Conservation (phyloP, 805 yeast genomes). For the Yamadazyma insecticola region DNA sequence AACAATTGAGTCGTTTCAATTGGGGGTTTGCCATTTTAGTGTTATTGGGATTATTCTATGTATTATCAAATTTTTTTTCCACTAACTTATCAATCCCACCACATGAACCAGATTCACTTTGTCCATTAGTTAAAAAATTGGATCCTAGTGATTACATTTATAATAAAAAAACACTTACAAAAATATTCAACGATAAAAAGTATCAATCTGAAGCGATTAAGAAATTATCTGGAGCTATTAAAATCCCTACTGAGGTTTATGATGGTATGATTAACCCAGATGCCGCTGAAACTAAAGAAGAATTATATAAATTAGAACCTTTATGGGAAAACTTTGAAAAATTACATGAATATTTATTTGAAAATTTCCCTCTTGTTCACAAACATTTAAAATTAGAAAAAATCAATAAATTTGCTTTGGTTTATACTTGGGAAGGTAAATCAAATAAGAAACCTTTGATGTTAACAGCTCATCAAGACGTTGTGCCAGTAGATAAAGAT, state of each 20-base stretch:
- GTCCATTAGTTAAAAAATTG: slow-evolving; percentile 28
- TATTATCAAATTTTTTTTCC: too few relatives aligned
- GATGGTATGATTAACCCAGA: slow-evolving; percentile 27
- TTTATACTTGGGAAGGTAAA: slow-evolving; percentile 33
- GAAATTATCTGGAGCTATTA: slow-evolving; percentile 22
- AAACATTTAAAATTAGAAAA: slow-evolving; percentile 24
- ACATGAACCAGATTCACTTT: slow-evolving; percentile 13
- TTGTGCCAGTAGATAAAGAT: slow-evolving; percentile 35
- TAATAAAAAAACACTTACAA: slow-evolving; percentile 15
- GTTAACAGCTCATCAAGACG: slow-evolving; percentile 37
- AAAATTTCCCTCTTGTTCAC: slow-evolving; percentile 29
- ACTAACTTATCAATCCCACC: too few relatives aligned
- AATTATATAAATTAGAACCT: slow-evolving; percentile 22
- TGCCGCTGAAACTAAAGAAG: slow-evolving; percentile 16
- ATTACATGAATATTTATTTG: slow-evolving; percentile 24
- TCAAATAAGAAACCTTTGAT: slow-evolving; percentile 27
- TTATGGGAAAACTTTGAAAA: slow-evolving; percentile 17
- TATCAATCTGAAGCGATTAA: slow-evolving; percentile 17
- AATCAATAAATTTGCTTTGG: slow-evolving; percentile 30
- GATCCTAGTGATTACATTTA: slow-evolving; percentile 20
- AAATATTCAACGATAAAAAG: slow-evolving; percentile 21
- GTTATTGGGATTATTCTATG: too few relatives aligned
- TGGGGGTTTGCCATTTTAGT: too few relatives aligned
- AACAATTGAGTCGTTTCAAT: too few relatives aligned
- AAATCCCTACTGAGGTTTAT: slow-evolving; percentile 26